Base-by-base conservation (phyloP, 140 eudicot genomes). In the Senecio squalidus region DNA sequence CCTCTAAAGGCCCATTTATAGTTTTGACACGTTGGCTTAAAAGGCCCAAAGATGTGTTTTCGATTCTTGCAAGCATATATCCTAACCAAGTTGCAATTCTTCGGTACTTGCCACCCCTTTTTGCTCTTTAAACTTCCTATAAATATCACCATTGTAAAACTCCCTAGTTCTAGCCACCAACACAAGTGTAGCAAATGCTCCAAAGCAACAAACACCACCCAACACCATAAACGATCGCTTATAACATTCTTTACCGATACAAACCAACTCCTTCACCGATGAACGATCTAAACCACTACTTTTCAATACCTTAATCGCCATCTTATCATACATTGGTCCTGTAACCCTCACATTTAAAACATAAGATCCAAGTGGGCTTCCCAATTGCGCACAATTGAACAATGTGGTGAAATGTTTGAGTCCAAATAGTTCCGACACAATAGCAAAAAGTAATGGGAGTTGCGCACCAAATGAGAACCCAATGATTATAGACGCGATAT, bases 401-500 rank as follows among this genome's bases (percentile, higher is more conserved):
- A 83, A 52, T 2, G 94, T 81, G 9, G 89, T 76, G 53, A 78
- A 88, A 65, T 74, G 78, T 55, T 84, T 84, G 7, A 88, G 67
- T 9, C 96, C 94, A 25, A 87, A 88, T 4, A 88, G 64, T 73
- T 88, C 96, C 0, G 96, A 88, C 25, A 88, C 86, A 15, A 88
- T 84, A 0, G 94, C 86, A 6, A 78, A 88, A 7, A 88, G 47
- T 6, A 88, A 46, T 0, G 96, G 94, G 39, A 83, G 54, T 66
- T 88, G 94, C 0, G 94, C 86, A 9, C 94, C 89, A 33, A 83
- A 88, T 5, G 94, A 78, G 80, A 88, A 88, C 50, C 96, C 94
- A 23, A 88, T 84, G n/a, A 88, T 78, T 9, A 84, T 48, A 6
- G 96, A 88, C 5, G 96, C 86, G 6, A 71, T 63, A 22, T 83